Evolutionary conservation across 768 basidiomycete species (phyloP).

Genomic region (Pulveroboletus sp.): DNA sequence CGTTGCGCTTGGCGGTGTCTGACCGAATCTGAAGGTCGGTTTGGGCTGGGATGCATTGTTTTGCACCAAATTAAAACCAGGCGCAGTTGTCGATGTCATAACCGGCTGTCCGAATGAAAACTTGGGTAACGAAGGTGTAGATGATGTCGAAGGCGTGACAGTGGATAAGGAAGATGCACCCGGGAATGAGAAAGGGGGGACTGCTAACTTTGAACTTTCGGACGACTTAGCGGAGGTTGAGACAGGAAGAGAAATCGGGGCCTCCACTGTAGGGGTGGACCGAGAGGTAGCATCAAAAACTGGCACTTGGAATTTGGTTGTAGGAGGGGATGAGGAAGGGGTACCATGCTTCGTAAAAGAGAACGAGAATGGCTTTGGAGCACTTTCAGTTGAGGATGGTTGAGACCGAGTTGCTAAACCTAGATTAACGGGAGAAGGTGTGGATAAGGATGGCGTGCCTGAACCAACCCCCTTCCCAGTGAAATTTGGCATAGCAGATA

Average conservation of each 20-base stretch:
- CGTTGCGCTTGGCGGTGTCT: conserved; percentile 19
- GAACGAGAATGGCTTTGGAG: conserved; percentile 10
- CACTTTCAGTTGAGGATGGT: conserved; percentile 4
- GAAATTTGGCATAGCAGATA: conserved; percentile 26
- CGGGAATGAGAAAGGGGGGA: conserved; percentile 22
- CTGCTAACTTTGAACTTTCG: conserved; percentile 11
- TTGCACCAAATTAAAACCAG: conserved; percentile 2
- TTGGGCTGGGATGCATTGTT: conserved; percentile 20
- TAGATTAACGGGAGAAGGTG: conserved; percentile 3
- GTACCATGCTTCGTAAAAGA: conserved; percentile 16
- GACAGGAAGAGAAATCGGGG: neutral
- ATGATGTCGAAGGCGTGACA: conserved; percentile 2
- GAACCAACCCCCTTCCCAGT: conserved; percentile 27
- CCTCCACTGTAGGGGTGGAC: conserved; percentile 7
- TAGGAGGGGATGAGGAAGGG: conserved; percentile 20
- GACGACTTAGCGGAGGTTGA: neutral
- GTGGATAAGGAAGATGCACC: conserved; percentile 3
- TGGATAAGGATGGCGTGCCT: conserved; percentile 1
- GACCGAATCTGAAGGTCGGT: conserved; percentile 16
- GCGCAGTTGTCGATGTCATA: neutral
- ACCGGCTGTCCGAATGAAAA: conserved; percentile 26
- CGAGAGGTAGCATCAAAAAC: conserved; percentile 11
- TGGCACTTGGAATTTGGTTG: conserved; percentile 16
- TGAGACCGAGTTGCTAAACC: conserved; percentile 8
- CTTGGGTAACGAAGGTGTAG: conserved; percentile 14